Evolutionary conservation across 805 yeast genomes (phyloP), one percentile per base, ranked within the genome.

Genomic region (Grigorovia yakushimaensis): DNA sequence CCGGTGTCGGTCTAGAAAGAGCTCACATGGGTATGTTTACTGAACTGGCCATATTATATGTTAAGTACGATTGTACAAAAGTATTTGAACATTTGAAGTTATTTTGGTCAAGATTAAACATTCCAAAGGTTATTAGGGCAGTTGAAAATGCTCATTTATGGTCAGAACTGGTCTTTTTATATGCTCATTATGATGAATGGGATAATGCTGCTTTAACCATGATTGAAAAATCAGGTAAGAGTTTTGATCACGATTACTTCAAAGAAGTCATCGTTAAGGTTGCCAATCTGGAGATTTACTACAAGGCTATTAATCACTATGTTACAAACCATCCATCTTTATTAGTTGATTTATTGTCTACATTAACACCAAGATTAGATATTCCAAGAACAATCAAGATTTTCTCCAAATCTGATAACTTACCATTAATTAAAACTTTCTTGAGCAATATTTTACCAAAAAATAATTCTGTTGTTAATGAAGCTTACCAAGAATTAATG

Each of bases 1-100:
- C 88, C 59, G 98, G 98, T 54, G 76, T 93, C 50, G 94, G 96
- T 39, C 76, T 93, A 57, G 98, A 93, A 73, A 85, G 98, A 67
- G 98, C 98, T 37, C 98, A 93, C 65, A 93, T 93, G 98, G 98
- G 98, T 58, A 91, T 93, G 97, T 93, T 93, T 67, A 93, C 98
- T 10, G 97, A 89, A 69, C 76, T 93, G 58, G 96, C 98, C 20
- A 76, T 86, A 43, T 73, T 93, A 57, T 93, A 91, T 72, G 78
- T 94, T 54, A 91, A 89, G 67, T 93, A 89, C 70, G 78, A 80
- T 52, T 96, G 97, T 24, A 85, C 81, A 45, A 84, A 81, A 69
- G 85, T 94, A 47, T 85, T 87, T 88, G 98, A 93, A 69, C 98
- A 93, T 70, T 76, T 93, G 78, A 89, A 89, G 67, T 73, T 93